Evolutionary conservation across 257 asterid genomes (phyloP), one percentile per base, ranked within the genome.

Genomic region (Petunia axillaris): DNA sequence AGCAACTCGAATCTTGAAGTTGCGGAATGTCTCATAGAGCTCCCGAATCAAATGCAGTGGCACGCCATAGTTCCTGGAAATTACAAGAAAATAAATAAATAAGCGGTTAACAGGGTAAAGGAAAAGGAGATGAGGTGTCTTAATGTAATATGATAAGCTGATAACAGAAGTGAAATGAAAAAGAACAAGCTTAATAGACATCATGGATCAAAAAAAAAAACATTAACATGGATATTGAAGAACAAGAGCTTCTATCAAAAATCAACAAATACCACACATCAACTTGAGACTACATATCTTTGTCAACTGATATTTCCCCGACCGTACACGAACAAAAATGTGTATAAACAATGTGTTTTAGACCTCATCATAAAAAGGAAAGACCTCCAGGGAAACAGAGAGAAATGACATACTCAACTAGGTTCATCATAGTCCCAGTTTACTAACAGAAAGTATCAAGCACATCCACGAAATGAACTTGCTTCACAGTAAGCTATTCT

Each of bases 31-130:
- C 90, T 95, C 99, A 41, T 95, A 95, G 68, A 95, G 92, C 86
- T 95, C 99, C 75, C 98, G 95, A 82, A 95, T 92, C 92, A 95
- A 89, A 89, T 95, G 98, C 82, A 95, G 91, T 77, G 99, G 99
- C 80, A 95, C 94, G 15, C 99, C 99, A 79, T 92, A 95, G 86
- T 91, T 93, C 89, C 98, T 93, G 86, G 37, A 77, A 67, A 84
- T 76, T 44, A 77, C 64, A 81, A 73, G 75, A 44, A 39, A 73
- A 36, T 9, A 73, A 71, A 50, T 73, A 73, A 50, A 79, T 9
- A 78, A 77, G 16, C 4, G 55, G 15, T 14, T 44, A 73, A 36
- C 37, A 46, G 4, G 63, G 16, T 15, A 50, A 73, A 1, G 46
- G 10, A 48, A 73, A 73, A 8, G 62, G 25, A 52, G 11, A 44